These are phyloP conservation scores for Trichosanthes truncata DNA, from an alignment of 306 rosid genomes.

Conservation along the genomic window DNA sequence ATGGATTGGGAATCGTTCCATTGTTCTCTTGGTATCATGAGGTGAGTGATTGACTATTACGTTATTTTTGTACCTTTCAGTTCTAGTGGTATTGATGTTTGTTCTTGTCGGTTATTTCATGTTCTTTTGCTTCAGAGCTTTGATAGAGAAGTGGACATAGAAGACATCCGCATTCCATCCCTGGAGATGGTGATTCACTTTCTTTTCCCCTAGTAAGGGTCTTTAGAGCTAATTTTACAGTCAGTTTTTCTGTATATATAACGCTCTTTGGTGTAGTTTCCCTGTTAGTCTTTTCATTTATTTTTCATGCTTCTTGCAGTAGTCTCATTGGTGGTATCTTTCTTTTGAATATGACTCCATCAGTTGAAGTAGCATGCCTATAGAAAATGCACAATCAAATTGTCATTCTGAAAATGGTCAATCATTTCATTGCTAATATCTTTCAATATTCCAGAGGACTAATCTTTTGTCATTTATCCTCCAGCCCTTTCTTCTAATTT, in stretches of 20 bases:
- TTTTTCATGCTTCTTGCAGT: not conserved
- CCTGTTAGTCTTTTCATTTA: not conserved
- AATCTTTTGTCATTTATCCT: not conserved
- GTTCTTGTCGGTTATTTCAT: conserved; percentile 1
- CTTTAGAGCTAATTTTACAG: conserved; percentile 8
- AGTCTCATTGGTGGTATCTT: not conserved
- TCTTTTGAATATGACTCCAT: not conserved
- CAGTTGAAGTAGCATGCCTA: not conserved
- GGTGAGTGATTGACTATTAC: conserved; percentile 34
- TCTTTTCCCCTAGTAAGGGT: conserved; percentile 45
- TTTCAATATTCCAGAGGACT: not conserved
- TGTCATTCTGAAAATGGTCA: not conserved
- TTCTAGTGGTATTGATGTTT: not conserved
- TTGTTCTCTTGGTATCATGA: conserved; percentile 92
- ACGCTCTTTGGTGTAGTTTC: not conserved
- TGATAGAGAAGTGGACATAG: conserved; percentile 73
- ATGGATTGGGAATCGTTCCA: conserved; percentile 80
- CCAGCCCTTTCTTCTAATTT: not conserved
- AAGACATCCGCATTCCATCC: conserved; percentile 43
- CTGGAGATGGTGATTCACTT: conserved; percentile 89
- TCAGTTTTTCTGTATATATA: not conserved
- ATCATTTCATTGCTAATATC: not conserved
- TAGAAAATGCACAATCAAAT: not conserved
- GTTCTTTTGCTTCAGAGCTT: conserved; percentile 48
- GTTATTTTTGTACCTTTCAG: conserved; percentile 9